Evolutionary conservation across 805 yeast genomes (phyloP).

Genomic region (Sugiyamaella marilandica): DNA sequence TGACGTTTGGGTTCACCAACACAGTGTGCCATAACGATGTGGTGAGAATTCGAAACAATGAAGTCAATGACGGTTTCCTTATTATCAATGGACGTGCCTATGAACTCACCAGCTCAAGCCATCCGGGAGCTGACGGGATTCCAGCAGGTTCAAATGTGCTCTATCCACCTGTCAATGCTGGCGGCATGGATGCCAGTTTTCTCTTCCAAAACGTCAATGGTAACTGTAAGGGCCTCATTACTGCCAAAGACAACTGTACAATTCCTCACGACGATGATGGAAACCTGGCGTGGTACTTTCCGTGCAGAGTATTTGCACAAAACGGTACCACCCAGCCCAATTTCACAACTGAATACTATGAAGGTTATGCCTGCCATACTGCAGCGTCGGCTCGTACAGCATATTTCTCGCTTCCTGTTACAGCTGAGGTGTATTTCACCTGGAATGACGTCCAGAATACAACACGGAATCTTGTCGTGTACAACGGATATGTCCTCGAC

Average conservation of each 20-base stretch:
- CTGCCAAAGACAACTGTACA: constrained; percentile 58
- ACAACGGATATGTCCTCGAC: constrained; percentile 85
- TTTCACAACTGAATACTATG: constrained; percentile 54
- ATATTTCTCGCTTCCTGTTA: constrained; percentile 53
- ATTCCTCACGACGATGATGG: constrained; percentile 59
- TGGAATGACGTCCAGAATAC: constrained; percentile 81
- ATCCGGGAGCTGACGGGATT: constrained; percentile 81
- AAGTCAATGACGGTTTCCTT: constrained; percentile 56
- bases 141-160: constrained; percentile 60
- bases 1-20: constrained; percentile 85
- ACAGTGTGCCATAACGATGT: constrained; percentile 61
- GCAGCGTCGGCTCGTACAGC: constrained; percentile 60
- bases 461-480: constrained; percentile 75
- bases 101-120: constrained; percentile 61
- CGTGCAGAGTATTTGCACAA: constrained; percentile 66
- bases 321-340: constrained; percentile 72
- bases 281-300: constrained; percentile 91
- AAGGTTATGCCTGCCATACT: constrained; percentile 92
- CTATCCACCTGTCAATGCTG: constrained; percentile 83
- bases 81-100: constrained; percentile 81
- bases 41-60: constrained; percentile 52
- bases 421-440: constrained; percentile 77
- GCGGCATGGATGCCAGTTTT: constrained; percentile 79
- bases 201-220: constrained; percentile 90
- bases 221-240: constrained; percentile 71